Evolutionary conservation across 2,329 filamentous ascomycete species (phyloP), one percentile per base, ranked within the genome.

Genomic region (Beauveria scarabaeidicola): DNA sequence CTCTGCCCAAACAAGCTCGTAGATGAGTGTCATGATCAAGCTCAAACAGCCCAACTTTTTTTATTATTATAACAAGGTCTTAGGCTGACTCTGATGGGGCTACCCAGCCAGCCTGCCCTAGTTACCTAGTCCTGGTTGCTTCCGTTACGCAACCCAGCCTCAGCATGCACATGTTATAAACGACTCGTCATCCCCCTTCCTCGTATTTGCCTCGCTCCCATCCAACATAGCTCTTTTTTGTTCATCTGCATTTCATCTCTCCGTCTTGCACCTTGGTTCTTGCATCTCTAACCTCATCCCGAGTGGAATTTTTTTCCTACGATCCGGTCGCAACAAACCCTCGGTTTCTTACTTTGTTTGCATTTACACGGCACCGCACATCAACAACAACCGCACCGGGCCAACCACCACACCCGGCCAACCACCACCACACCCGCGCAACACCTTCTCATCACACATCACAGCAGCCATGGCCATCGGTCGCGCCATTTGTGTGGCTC

Each of bases 401-500:
- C 27, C 32, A 40, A 56, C 19, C 40, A 38, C 9, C 29, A 15
- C 17, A 15, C 13, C 40, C 25, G 25, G 25, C 21, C 23, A 51
- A 58, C 23, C 48, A 52, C 40, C 51, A 36, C 23, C 36, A 23
- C 19, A 60, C 10, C 4, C 40, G 40, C 41, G 32, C n/a, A 38
- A 43, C 32, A 27, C 36, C 27, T 15, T 21, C 1, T 9, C 21
- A 15, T 10, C 44, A 3, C 19, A 13, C 36, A 43, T 27, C 7
- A 68, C 69, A 64, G 64, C 59, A 72, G 71, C 64, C 64, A 81
- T 81, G 79, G 74, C 87, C 76, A 80, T 83, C 69, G 92, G 90
- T 66, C 85, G 93, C 70, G 84, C 93, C 68, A 78, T 89, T 72
- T 97, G 91, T 76, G 94, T 97, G 75, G 83, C 89, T 75, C 78